Conservation (phyloP, 1,284 basidiomycete species). For the Boletus sp. region DNA sequence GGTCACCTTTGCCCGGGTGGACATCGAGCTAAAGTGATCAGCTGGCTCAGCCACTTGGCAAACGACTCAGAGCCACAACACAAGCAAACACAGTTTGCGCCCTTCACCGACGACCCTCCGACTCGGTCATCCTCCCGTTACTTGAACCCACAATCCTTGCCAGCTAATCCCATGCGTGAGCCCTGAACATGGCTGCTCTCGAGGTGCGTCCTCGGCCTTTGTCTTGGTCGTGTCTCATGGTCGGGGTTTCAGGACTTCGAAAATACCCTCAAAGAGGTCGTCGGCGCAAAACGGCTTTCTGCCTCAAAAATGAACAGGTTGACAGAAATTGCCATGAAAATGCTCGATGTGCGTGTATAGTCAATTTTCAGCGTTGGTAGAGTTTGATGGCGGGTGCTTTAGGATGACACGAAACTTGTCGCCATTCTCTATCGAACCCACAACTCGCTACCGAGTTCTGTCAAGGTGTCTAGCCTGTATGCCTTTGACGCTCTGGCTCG, state of each 20-base stretch:
- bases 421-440: conserved; percentile 83
- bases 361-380: neutral
- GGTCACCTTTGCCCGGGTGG: conserved; percentile 74
- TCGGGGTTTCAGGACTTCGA: conserved; percentile 64
- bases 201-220: conserved; percentile 16
- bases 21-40: conserved; percentile 45
- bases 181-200: conserved; percentile 23
- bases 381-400: conserved; percentile 11
- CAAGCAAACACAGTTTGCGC: conserved; percentile 22
- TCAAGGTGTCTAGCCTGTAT: conserved; percentile 83
- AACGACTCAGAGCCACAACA: conserved; percentile 24
- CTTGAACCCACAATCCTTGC: conserved; percentile 1
- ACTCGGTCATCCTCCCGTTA: conserved; percentile 2
- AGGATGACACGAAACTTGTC: conserved; percentile 83
- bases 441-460: conserved; percentile 60
- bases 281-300: conserved; percentile 77
- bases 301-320: conserved; percentile 77
- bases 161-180: conserved; percentile 22
- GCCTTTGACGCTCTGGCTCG: conserved; percentile 86
- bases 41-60: conserved; percentile 19
- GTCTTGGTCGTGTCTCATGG: conserved; percentile 2
- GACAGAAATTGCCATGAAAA: conserved; percentile 68
- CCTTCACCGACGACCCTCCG: conserved; percentile 1
- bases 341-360: conserved; percentile 57
- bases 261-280: conserved; percentile 69